A percentile compares a stretch with the other conserved stretches of the same genome.
phyloP scores from a whole-genome alignment of 805 yeast genomes.

The Kazachstania bromeliacearum region DNA sequence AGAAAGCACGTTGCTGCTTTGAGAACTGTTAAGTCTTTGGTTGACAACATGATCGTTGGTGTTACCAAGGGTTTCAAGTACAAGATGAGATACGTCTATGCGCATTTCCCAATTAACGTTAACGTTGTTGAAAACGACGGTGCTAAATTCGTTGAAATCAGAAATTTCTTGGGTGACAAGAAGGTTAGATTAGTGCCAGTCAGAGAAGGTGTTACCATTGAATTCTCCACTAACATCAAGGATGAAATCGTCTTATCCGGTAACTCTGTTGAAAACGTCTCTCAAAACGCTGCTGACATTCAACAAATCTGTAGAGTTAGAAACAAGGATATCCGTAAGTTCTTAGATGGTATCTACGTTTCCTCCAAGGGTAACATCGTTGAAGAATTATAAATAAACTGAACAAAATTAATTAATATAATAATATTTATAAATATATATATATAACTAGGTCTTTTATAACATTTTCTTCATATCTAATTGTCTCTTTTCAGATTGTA shows the following conservation, averaged over 20 bases:
- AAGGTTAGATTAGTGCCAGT: slow-evolving; percentile 83
- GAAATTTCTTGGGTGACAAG: slow-evolving; percentile 99
- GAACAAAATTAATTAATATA: no score
- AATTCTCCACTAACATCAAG: slow-evolving; percentile 75
- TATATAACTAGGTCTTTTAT: neutral
- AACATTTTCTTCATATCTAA: neutral
- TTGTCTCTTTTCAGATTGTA: no score
- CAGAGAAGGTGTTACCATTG: slow-evolving; percentile 81
- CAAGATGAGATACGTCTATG: slow-evolving; percentile 99
- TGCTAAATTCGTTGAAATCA: slow-evolving; percentile 74
- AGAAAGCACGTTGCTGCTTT: slow-evolving; percentile 99
- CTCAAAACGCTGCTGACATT: slow-evolving; percentile 97
- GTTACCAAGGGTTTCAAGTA: slow-evolving; percentile 98
- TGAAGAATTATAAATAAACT: slow-evolving; percentile 39
- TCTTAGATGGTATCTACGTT: slow-evolving; percentile 99
- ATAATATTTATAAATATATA: neutral
- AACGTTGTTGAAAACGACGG: slow-evolving; percentile 79
- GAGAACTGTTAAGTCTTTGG: slow-evolving; percentile 95
- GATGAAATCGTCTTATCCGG: slow-evolving; percentile 91
- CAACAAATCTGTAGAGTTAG: slow-evolving; percentile 97
- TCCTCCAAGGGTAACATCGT: slow-evolving; percentile 87
- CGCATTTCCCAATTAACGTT: slow-evolving; percentile 99
- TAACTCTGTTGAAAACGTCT: slow-evolving; percentile 59
- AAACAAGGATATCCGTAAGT: slow-evolving; percentile 99
- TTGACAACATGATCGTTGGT: slow-evolving; percentile 93